Evolutionary conservation across 768 basidiomycete genomes (phyloP).

Genomic region (Xerocomellus amylosporus): DNA sequence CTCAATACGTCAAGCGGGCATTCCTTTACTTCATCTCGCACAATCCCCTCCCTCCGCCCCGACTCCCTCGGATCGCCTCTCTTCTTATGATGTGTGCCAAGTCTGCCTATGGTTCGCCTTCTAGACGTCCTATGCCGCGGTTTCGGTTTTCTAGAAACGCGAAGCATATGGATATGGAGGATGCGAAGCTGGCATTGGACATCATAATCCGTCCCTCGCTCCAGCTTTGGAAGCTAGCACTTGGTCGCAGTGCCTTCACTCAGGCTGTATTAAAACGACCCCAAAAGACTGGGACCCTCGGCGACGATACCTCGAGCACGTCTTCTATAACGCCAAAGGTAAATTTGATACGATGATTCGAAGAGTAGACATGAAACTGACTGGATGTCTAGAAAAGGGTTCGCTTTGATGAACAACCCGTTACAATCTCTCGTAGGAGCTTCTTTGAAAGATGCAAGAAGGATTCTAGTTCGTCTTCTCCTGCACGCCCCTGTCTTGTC

Average conservation of each 20-base stretch:
- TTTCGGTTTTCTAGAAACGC: conserved; percentile 10
- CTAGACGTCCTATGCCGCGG: conserved; percentile 6
- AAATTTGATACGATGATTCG: background rate
- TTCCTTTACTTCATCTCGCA: background rate
- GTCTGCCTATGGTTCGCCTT: conserved; percentile 4
- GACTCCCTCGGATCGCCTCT: background rate
- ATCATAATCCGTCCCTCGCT: conserved; percentile 25
- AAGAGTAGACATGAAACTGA: conserved; percentile 1
- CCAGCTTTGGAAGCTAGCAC: conserved; percentile 19
- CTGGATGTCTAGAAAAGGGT: conserved; percentile 16
- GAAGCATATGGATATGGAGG: conserved; percentile 16
- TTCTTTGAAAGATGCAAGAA: conserved; percentile 18
- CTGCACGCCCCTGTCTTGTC: conserved; percentile 29
- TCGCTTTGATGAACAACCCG: conserved; percentile 29
- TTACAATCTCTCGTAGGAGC: conserved; percentile 18
- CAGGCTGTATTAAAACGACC: conserved; percentile 10
- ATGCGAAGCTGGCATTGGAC: conserved; percentile 15
- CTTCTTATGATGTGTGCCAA: conserved; percentile 13
- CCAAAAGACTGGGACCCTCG: conserved; percentile 3
- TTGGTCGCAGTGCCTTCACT: conserved; percentile 4
- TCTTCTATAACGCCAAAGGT: conserved; percentile 21
- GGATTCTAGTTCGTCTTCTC: conserved; percentile 15
- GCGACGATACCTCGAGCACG: conserved; percentile 4
- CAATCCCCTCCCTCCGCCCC: background rate
- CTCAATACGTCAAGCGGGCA: conserved; percentile 2